Conservation (phyloP, 345 rosid genomes). For the Populus simonii region DNA sequence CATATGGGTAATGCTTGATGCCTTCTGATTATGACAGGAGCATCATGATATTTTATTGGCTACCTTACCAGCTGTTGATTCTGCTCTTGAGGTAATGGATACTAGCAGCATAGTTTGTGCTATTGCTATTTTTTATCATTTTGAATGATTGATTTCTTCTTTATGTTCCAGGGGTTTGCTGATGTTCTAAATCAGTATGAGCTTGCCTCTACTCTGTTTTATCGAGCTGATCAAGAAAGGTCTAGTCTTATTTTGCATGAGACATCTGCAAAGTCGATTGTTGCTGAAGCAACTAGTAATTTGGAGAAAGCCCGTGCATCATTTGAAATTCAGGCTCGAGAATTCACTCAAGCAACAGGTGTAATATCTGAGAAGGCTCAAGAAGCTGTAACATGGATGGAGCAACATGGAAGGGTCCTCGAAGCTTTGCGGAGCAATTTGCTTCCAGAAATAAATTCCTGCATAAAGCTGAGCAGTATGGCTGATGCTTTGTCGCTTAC, state of each 20-base stretch:
- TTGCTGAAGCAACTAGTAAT: constrained; percentile 71
- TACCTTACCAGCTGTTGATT: constrained; percentile 72
- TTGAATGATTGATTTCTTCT: constrained; percentile 11
- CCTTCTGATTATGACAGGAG: constrained; percentile 47
- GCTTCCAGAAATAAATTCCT: constrained; percentile 56
- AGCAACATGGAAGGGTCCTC: constrained; percentile 80
- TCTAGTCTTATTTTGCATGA: constrained; percentile 65
- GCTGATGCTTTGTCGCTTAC: constrained; percentile 63
- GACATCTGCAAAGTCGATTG: constrained; percentile 74
- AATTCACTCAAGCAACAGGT: constrained; percentile 76
- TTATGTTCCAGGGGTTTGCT: constrained; percentile 64
- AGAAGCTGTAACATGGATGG: constrained; percentile 78
- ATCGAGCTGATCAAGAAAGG: constrained; percentile 80
- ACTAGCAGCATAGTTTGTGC: constrained; percentile 10
- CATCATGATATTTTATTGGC: constrained; percentile 85
- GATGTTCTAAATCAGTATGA: constrained; percentile 71
- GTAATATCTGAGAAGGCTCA: constrained; percentile 72
- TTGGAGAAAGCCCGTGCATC: constrained; percentile 58
- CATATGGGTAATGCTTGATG: constrained; percentile 12
- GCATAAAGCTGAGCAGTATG: constrained; percentile 42
- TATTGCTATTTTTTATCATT: constrained; percentile 9
- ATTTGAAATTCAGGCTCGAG: constrained; percentile 74
- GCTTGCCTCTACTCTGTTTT: constrained; percentile 57
- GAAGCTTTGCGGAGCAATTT: constrained; percentile 69
- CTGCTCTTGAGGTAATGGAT: constrained; percentile 69